phyloP scores from a whole-genome alignment of 75 land plant genomes.

The Sequoiadendron giganteum region DNA sequence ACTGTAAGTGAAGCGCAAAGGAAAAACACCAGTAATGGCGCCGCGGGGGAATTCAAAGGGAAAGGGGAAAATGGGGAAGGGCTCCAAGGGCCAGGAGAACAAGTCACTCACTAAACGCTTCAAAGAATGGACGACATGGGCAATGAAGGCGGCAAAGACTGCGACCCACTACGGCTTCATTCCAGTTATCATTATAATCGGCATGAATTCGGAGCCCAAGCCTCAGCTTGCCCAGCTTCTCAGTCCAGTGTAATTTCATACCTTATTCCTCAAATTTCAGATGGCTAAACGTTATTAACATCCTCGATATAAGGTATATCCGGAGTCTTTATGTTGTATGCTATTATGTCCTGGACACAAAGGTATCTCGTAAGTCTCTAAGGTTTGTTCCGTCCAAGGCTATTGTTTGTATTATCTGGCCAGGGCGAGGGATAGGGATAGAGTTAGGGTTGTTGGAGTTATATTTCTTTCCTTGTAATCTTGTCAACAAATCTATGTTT shows the following conservation, averaged over 20 bases:
- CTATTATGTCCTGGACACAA: no score
- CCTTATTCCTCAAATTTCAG: neutral
- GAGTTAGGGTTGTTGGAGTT: neutral
- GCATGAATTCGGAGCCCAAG: conserved; percentile 86
- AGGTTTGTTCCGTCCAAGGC: neutral
- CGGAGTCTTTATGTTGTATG: no score
- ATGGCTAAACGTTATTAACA: neutral
- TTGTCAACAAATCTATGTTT: no score
- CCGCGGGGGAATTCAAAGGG: conserved; percentile 19
- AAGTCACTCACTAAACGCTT: conserved; percentile 10
- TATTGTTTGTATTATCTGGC: no score
- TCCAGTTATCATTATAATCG: conserved; percentile 75
- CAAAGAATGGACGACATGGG: conserved; percentile 70
- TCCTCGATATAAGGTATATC: no score
- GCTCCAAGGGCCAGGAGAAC: neutral
- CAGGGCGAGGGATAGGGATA: no score
- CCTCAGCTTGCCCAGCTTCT: conserved; percentile 74
- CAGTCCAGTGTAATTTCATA: conserved; percentile 41
- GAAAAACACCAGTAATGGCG: conserved; percentile 16
- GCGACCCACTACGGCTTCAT: conserved; percentile 82
- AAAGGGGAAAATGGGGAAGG: conserved; percentile 24
- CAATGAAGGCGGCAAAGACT: conserved; percentile 69
- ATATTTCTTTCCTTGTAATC: no score
- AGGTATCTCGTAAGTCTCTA: no score
- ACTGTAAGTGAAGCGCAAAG: neutral